Percentiles rank a stretch among this genome's conserved stretches.
These are phyloP conservation scores for Cicer judaicum DNA, from an alignment of 306 rosid genomes.

Conservation along the genomic window DNA sequence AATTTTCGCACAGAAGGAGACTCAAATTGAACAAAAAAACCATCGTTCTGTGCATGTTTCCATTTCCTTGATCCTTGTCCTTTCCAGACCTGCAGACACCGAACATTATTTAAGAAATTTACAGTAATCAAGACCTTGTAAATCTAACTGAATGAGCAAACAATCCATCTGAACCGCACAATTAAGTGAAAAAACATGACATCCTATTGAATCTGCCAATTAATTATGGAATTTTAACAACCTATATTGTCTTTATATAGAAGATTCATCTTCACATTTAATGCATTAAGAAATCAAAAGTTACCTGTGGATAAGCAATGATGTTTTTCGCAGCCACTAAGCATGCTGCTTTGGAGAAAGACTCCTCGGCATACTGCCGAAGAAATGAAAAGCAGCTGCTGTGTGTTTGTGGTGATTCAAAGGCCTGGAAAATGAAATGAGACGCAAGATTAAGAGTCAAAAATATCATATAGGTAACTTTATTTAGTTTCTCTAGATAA, in stretches of 20 bases:
- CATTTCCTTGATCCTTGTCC: slow-evolving; percentile 98
- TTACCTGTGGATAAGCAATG: slow-evolving; percentile 98
- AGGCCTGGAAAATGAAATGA: slow-evolving; percentile 69
- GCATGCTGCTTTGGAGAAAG: slow-evolving; percentile 91
- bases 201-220: slow-evolving; percentile 6
- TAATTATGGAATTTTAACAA: slow-evolving; percentile 21
- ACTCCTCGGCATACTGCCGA: slow-evolving; percentile 94
- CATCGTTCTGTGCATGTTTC: slow-evolving; percentile 91
- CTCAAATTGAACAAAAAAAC: slow-evolving; percentile 93
- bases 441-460: slow-evolving; percentile 24
- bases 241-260: slow-evolving; percentile 14
- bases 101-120: slow-evolving; percentile 27
- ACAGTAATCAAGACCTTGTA: background rate
- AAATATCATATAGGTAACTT: slow-evolving; percentile 35
- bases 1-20: slow-evolving; percentile 73
- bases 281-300: slow-evolving; percentile 33
- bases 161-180: slow-evolving; percentile 15
- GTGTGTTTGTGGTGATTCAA: slow-evolving; percentile 93
- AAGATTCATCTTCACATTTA: slow-evolving; percentile 6
- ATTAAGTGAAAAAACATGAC: background rate
- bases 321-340: slow-evolving; percentile 82
- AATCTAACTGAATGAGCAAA: slow-evolving; percentile 32
- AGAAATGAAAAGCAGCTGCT: slow-evolving; percentile 76
- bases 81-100: slow-evolving; percentile 84
- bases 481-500: background rate